These are phyloP conservation scores for Boletus rubescentipes DNA, from an alignment of 768 basidiomycete species.

Conservation along the genomic window DNA sequence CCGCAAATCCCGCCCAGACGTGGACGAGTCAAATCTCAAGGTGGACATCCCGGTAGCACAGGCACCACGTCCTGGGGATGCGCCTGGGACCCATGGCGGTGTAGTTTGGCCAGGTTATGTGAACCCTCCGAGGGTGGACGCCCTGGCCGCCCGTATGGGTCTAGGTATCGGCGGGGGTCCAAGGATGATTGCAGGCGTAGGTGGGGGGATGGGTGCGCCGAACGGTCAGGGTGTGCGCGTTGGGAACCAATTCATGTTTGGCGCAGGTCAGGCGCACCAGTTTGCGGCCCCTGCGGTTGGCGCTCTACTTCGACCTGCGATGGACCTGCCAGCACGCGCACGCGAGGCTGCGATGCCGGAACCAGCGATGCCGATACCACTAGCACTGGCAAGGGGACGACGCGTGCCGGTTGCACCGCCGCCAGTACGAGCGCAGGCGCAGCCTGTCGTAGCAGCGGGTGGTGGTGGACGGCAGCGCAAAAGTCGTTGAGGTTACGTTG, in stretches of 20 bases:
- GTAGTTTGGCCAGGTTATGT: background rate
- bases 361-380: background rate
- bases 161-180: background rate
- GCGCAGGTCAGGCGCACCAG: conserved; percentile 12
- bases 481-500: background rate
- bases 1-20: conserved; percentile 59
- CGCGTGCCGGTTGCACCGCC: background rate
- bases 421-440: background rate
- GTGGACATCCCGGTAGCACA: conserved; percentile 55
- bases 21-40: conserved; percentile 56
- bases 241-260: conserved; percentile 16
- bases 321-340: background rate
- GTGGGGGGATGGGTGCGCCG: conserved; percentile 6
- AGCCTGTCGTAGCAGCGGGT: conserved; percentile 1
- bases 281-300: background rate
- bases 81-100: background rate
- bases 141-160: background rate
- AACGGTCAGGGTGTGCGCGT: background rate
- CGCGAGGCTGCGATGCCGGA: background rate
- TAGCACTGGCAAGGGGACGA: background rate
- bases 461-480: conserved; percentile 10
- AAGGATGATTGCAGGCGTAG: background rate
- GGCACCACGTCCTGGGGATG: background rate
- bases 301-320: background rate
- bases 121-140: background rate